Evolutionary conservation across 352 stramenopile genomes (phyloP), one percentile per base, ranked within the genome.

Genomic region (Blastocystis sp.): DNA sequence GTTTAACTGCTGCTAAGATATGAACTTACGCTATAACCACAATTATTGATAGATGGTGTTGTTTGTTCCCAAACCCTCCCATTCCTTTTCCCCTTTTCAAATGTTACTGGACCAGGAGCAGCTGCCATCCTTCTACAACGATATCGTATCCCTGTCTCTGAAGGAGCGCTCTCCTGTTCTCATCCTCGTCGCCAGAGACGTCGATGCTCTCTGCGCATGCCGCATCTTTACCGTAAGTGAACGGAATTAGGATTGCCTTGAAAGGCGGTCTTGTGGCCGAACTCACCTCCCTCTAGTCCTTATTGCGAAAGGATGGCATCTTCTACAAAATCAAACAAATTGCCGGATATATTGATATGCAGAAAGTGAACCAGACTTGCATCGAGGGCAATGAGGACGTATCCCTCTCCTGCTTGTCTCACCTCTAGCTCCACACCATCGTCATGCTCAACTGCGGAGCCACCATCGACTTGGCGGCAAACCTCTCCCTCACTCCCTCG

Each of bases 281-380:
- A 63, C 54, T 63, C 10, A 42, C 48, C 11, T 21, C 43, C 66
- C 11, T 38, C 2, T 81, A 81, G 71, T 63, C 71, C 1, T 59
- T 81, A 43, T 54, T 81, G 42, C 43, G 71, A 54, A 66, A 45
- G 21, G 40, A 81, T 66, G 52, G 52, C 42, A 66, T 81, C n/a
- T 66, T 81, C 48, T 81, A 81, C 24, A 81, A 63, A 6, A 81
- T 81, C 48, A 81, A 81, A 60, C 71, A 81, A 64, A 81, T 81
- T 52, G 64, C 71, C n/a, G 71, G 71, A 34, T 81, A 81, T 64
- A 60, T 81, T 4, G 71, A 81, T 81, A 54, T 81, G 48, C 43
- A 60, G 4, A 45, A 54, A 42, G 71, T 81, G 3, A 81, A 81
- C 66, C 71, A 81, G n/a, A 81, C 43, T 11, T 81, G 59, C 66